Percentiles rank a stretch among this genome's conserved stretches.
Evolutionary conservation across 176 grass and related monocot genomes (phyloP).

Genomic region (Avena eriantha): DNA sequence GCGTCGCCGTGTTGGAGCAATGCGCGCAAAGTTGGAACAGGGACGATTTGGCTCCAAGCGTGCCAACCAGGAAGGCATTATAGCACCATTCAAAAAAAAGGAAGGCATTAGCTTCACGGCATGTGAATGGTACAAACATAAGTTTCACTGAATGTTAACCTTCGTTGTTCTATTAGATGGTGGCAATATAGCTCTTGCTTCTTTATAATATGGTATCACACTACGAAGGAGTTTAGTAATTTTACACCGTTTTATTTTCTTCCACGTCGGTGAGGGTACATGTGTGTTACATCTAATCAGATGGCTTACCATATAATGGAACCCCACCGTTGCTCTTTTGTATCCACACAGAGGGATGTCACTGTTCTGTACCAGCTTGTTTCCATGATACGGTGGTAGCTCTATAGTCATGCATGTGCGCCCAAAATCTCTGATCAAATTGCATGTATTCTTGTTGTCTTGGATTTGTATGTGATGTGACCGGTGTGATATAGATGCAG

Average conservation of each 20-base stretch:
- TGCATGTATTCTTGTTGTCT: constrained; percentile 35
- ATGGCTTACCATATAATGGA: neutral
- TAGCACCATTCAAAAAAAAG: too few relatives aligned
- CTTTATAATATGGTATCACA: constrained; percentile 17
- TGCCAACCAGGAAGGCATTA: too few relatives aligned
- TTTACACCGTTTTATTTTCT: neutral
- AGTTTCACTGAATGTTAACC: neutral
- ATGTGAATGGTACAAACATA: constrained; percentile 30
- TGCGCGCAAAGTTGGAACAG: too few relatives aligned
- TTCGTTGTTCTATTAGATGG: constrained; percentile 3
- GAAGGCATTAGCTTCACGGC: neutral
- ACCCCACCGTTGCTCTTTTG: neutral
- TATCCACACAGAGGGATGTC: neutral
- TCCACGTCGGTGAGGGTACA: neutral
- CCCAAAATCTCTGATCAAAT: constrained; percentile 35
- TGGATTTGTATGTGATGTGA: constrained; percentile 36
- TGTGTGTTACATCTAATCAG: neutral
- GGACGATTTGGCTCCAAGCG: neutral
- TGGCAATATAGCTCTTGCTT: constrained; percentile 17
- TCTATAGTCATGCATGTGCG: constrained; percentile 40
- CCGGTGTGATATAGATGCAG: neutral
- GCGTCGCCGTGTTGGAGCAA: too few relatives aligned
- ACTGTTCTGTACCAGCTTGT: constrained; percentile 1
- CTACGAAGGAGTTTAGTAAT: neutral
- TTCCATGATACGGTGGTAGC: constrained; percentile 32